phyloP scores from a whole-genome alignment of 1,284 basidiomycete species.

The Moesziomyces sp. region DNA sequence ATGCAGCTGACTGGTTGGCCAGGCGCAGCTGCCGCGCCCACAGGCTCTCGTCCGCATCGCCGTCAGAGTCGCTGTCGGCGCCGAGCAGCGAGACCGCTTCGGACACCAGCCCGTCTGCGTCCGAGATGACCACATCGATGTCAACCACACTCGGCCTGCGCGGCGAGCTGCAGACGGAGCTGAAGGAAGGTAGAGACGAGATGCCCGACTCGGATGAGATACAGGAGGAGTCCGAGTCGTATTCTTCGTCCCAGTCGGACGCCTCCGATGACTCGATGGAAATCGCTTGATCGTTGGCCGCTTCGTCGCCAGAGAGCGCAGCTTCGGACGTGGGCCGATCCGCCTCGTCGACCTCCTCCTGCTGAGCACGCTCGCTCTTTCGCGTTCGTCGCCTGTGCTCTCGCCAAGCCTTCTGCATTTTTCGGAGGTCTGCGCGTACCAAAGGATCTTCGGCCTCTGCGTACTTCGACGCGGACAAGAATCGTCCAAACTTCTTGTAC shows the following conservation, averaged over 20 bases:
- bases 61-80: constrained; percentile 18
- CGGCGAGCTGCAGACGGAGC: constrained; percentile 36
- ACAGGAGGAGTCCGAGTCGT: constrained; percentile 36
- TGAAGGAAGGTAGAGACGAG: constrained; percentile 46
- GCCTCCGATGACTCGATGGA: constrained; percentile 11
- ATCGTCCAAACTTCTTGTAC: constrained; percentile 25
- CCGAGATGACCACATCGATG: constrained; percentile 6
- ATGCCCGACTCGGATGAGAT: constrained; percentile 19
- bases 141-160: constrained; percentile 14
- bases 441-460: constrained; percentile 20
- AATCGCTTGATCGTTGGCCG: neutral
- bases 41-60: constrained; percentile 32
- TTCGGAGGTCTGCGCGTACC: constrained; percentile 28
- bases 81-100: constrained; percentile 20
- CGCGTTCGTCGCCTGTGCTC: constrained; percentile 2
- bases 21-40: constrained; percentile 40
- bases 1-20: constrained; percentile 12
- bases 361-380: neutral
- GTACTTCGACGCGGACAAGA: constrained; percentile 22
- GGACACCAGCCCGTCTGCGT: constrained; percentile 9
- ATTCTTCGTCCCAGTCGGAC: constrained; percentile 13
- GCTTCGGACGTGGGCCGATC: neutral
- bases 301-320: neutral
- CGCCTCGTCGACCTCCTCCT: neutral
- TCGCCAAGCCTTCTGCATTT: constrained; percentile 26